These are phyloP conservation scores for Starmerella bacillaris DNA, from an alignment of 805 yeast species.

Conservation along the genomic window DNA sequence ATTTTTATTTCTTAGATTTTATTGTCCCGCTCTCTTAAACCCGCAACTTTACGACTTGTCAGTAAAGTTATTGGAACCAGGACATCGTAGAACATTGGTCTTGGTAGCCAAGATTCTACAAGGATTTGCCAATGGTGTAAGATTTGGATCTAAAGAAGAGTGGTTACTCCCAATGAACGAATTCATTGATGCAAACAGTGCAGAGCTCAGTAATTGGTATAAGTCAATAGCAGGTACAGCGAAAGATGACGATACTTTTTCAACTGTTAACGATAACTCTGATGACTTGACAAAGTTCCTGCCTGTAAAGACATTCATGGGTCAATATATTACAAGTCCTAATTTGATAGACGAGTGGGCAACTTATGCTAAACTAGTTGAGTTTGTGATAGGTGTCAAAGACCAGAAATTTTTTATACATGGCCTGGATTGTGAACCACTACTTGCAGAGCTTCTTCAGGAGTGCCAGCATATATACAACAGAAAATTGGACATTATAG, in stretches of 20 bases:
- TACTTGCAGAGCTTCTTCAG: slow-evolving; percentile 6
- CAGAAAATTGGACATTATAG: slow-evolving; percentile 3
- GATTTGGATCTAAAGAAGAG: slow-evolving; percentile 70
- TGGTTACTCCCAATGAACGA: slow-evolving; percentile 52
- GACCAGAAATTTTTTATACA: background rate
- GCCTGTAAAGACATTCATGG: slow-evolving; percentile 18
- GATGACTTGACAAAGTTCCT: slow-evolving; percentile 3
- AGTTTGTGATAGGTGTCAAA: slow-evolving; percentile 1
- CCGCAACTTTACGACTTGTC: slow-evolving; percentile 71
- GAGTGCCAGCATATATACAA: slow-evolving; percentile 10
- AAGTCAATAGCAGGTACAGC: slow-evolving; percentile 37
- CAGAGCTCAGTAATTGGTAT: slow-evolving; percentile 48
- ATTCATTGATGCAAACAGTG: slow-evolving; percentile 41
- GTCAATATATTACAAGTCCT: slow-evolving; percentile 21
- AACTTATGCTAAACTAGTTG: slow-evolving; percentile 18
- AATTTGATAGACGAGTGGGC: slow-evolving; percentile 23
- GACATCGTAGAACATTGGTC: slow-evolving; percentile 59
- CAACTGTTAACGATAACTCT: background rate
- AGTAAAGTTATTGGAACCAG: slow-evolving; percentile 50
- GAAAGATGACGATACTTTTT: background rate
- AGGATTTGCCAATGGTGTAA: slow-evolving; percentile 58
- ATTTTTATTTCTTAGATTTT: slow-evolving; percentile 62
- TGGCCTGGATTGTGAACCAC: slow-evolving; percentile 5
- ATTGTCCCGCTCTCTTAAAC: slow-evolving; percentile 81
- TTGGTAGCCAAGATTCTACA: slow-evolving; percentile 57